These are phyloP conservation scores for Brassica incana DNA, from an alignment of 345 rosid genomes.

Conservation along the genomic window DNA sequence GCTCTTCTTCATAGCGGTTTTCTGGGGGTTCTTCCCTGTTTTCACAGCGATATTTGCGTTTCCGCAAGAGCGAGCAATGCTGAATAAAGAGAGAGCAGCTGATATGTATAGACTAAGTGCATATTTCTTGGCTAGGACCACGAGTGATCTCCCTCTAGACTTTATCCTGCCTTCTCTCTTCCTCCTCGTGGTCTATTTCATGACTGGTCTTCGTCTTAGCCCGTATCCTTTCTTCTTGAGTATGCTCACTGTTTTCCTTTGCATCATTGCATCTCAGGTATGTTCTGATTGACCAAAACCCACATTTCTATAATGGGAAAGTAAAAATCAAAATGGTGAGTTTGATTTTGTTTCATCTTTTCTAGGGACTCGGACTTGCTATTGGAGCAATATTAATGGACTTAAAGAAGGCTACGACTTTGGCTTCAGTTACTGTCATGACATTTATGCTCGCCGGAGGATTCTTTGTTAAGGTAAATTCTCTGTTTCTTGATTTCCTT, in stretches of 20 bases:
- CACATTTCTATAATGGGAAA: not conserved
- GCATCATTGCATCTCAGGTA: conserved; percentile 97
- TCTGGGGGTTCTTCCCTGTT: conserved; percentile 98
- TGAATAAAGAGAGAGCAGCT: conserved; percentile 88
- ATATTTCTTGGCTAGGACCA: conserved; percentile 87
- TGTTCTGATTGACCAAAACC: not conserved
- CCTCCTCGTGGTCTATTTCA: conserved; percentile 87
- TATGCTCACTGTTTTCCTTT: conserved; percentile 75
- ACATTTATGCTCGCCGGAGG: conserved; percentile 98
- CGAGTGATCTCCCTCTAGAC: conserved; percentile 96
- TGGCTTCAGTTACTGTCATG: conserved; percentile 97
- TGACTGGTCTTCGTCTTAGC: conserved; percentile 76
- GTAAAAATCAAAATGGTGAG: not conserved
- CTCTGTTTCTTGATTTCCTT: conserved; percentile 10
- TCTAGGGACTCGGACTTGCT: conserved; percentile 94
- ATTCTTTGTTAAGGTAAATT: conserved; percentile 72
- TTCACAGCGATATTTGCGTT: conserved; percentile 96
- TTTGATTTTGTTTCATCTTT: conserved; percentile 10
- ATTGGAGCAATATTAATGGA: conserved; percentile 95
- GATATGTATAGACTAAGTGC: conserved; percentile 95
- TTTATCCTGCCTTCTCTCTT: conserved; percentile 80
- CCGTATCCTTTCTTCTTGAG: conserved; percentile 73
- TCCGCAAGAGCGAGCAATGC: conserved; percentile 96
- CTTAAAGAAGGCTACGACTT: conserved; percentile 85
- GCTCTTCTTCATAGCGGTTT: conserved; percentile 93